phyloP scores from a whole-genome alignment of 768 basidiomycete species.

The Suillus subluteus region DNA sequence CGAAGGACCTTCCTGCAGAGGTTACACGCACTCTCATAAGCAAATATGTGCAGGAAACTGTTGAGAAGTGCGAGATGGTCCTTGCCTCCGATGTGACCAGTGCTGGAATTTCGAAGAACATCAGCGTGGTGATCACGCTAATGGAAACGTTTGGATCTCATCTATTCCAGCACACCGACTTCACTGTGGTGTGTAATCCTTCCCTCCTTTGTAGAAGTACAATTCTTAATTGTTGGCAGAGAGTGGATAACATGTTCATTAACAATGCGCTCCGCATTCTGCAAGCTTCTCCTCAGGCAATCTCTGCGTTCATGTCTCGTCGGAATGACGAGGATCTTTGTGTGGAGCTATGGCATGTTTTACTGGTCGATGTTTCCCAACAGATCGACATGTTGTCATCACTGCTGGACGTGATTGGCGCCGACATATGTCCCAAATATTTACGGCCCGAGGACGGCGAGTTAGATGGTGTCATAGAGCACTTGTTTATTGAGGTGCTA shows the following conservation, averaged over 20 bases:
- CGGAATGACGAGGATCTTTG: constrained; percentile 37
- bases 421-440: constrained; percentile 44
- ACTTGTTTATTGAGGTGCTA: constrained; percentile 43
- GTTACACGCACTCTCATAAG: constrained; percentile 18
- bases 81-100: constrained; percentile 17
- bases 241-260: constrained; percentile 47
- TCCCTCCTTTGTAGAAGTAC: not conserved
- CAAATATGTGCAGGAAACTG: constrained; percentile 20
- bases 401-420: constrained; percentile 46
- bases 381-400: constrained; percentile 35
- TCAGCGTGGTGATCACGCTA: constrained; percentile 43
- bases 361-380: constrained; percentile 48
- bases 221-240: constrained; percentile 34
- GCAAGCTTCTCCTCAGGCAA: constrained; percentile 35
- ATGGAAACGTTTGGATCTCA: constrained; percentile 55
- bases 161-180: constrained; percentile 47
- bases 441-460: constrained; percentile 47
- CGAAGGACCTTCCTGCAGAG: constrained; percentile 49
- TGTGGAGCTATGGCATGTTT: constrained; percentile 47
- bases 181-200: constrained; percentile 47
- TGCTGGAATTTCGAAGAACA: constrained; percentile 17
- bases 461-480: constrained; percentile 48
- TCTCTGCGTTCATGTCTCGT: constrained; percentile 24
- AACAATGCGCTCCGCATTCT: constrained; percentile 45
- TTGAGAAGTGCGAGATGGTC: constrained; percentile 36